These are phyloP conservation scores for Hypoxylon sp. DNA, from an alignment of 2,329 filamentous ascomycete genomes.

Conservation along the genomic window DNA sequence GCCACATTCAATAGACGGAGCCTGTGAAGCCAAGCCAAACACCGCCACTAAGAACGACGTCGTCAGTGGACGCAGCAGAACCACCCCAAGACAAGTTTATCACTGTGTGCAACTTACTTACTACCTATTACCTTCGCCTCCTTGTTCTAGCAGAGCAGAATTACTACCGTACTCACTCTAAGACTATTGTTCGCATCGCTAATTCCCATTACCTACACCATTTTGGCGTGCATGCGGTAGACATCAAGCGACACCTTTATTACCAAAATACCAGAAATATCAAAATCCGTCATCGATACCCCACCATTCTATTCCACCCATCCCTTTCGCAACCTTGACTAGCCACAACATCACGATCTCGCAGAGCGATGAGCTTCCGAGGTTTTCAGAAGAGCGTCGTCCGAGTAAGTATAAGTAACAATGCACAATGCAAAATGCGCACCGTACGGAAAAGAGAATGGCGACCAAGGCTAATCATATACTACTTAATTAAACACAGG, in stretches of 20 bases:
- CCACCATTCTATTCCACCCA: conserved; percentile 1
- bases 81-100: conserved; percentile 21
- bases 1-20: conserved; percentile 28
- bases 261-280: conserved; percentile 16
- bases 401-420: conserved; percentile 70
- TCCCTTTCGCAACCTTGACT: conserved; percentile 3
- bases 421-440: no score
- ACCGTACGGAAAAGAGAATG: no score
- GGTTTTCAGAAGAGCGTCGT: conserved; percentile 91
- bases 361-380: conserved; percentile 85
- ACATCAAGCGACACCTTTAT: conserved; percentile 12
- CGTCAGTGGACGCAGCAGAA: conserved; percentile 21
- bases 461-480: conserved; percentile 21
- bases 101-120: conserved; percentile 9
- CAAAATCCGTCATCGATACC: conserved; percentile 16
- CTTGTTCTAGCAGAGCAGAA: background rate
- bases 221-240: background rate
- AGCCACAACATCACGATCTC: conserved; percentile 10
- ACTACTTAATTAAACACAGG: conserved; percentile 55
- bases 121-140: conserved; percentile 7
- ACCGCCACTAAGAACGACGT: conserved; percentile 36
- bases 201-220: background rate
- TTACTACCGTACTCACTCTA: conserved; percentile 3
- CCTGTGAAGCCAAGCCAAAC: conserved; percentile 24
- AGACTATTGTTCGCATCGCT: conserved; percentile 12